Evolutionary conservation across 208 protist genomes (phyloP), one percentile per base, ranked within the genome.

Genomic region (Leptomonas seymouri): DNA sequence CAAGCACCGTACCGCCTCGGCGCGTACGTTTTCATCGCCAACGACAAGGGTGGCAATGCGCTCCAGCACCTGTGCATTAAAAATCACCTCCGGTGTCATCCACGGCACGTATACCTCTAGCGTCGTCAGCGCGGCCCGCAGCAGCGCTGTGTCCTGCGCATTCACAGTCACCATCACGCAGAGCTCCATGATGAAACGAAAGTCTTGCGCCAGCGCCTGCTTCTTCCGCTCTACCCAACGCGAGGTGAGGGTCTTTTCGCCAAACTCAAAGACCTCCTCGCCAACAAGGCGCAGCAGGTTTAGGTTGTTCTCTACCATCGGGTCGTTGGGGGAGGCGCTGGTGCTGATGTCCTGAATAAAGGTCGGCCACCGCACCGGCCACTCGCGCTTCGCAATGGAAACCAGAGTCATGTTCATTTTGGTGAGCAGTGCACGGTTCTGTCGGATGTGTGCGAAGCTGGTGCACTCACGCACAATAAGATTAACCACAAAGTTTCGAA

Each of bases 251-350:
- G 99, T 93, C 53, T 96, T 98, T 31, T 81, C 70, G 21, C 97
- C 97, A 84, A 98, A 99, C 70, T 99, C 96, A 66, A 99, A 99
- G 27, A 99, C 90, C 68, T 99, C 96, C 82, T 99, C 95, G 39
- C 88, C 98, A 15, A 99, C 84, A 20, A 99, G 83, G 55, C 95
- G 91, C 12, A 99, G 82, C 55, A 99, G 92, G 41, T 93, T 89
- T 75, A 99, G 90, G 74, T 99, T 99, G 79, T 99, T 99, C 69
- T 99, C 90, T 53, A 99, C 98, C 76, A 99, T 75, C 2, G 91
- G 87, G 66, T 99, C 93, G 60, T 81, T 91, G 0, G 88, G 96
- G 21, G 90, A 86, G 15, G 89, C 95, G 42, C 96, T 92, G n/a
- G 85, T 89, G 44, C 98, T 93, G 59, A 99, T 95, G 48, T 99